Percentiles rank a stretch among this genome's conserved stretches.
Conservation (phyloP, 805 yeast species). For the Hanseniaspora thailandica region DNA sequence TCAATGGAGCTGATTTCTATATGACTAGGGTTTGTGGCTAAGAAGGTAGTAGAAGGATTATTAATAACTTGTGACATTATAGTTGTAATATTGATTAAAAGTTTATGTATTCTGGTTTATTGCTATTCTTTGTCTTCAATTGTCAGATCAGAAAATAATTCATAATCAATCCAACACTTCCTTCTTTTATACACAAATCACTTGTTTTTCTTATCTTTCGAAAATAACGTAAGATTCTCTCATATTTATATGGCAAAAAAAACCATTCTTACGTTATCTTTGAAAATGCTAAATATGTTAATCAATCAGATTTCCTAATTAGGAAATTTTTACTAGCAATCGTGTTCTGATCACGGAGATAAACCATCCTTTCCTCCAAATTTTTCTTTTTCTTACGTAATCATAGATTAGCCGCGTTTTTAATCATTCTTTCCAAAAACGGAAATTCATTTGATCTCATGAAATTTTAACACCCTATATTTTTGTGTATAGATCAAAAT, state of each 20-base stretch:
- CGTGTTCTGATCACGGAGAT: background rate
- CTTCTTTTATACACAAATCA: too few relatives aligned
- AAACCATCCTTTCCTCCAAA: too few relatives aligned
- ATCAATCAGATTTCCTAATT: background rate
- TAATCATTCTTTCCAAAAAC: too few relatives aligned
- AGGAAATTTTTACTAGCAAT: background rate
- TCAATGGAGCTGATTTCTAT: constrained; percentile 32
- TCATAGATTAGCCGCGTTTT: too few relatives aligned
- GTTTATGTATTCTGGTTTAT: background rate
- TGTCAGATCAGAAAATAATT: background rate
- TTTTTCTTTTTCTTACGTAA: background rate
- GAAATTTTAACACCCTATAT: too few relatives aligned
- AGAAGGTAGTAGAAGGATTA: constrained; percentile 18
- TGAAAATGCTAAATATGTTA: background rate
- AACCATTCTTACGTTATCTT: background rate
- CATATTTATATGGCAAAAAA: background rate
- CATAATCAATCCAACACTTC: too few relatives aligned
- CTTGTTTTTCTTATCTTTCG: too few relatives aligned
- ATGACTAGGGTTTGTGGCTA: background rate
- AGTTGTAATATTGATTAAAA: background rate
- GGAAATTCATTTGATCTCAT: too few relatives aligned
- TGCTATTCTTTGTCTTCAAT: too few relatives aligned
- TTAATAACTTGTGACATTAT: constrained; percentile 13
- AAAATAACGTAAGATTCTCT: background rate
- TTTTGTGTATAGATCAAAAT: too few relatives aligned